Conservation (phyloP, 164 flowering plant genomes). For the Sedum album region DNA sequence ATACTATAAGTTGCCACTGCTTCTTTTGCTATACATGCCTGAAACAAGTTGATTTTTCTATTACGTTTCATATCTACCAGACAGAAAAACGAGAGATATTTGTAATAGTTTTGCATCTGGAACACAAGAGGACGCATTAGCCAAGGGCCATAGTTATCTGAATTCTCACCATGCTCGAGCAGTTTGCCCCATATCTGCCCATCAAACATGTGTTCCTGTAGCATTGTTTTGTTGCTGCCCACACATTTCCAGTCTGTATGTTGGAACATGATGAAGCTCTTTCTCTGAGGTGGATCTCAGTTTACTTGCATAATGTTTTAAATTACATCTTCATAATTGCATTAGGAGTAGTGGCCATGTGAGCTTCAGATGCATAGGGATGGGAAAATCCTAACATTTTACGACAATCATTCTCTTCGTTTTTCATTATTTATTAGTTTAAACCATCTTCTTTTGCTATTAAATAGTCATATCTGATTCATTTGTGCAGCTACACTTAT, state of each 20-base stretch:
- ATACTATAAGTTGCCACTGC: neutral
- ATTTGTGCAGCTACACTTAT: neutral
- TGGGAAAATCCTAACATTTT: slow-evolving; percentile 7
- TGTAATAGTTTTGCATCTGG: neutral
- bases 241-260: slow-evolving; percentile 8
- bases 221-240: neutral
- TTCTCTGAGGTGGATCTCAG: slow-evolving; percentile 4
- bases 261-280: neutral
- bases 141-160: neutral
- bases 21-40: neutral
- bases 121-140: slow-evolving; percentile 4
- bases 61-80: no score
- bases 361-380: slow-evolving; percentile 4
- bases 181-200: slow-evolving; percentile 8
- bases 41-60: neutral
- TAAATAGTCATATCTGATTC: neutral
- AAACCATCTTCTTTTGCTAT: neutral
- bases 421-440: neutral
- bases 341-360: neutral
- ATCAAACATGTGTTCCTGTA: neutral
- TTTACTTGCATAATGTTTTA: neutral
- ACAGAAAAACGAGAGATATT: neutral
- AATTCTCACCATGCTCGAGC: neutral
- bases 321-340: neutral
- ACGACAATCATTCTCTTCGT: slow-evolving; percentile 2